phyloP scores from a whole-genome alignment of 768 basidiomycete genomes.

The Calocera cornea region DNA sequence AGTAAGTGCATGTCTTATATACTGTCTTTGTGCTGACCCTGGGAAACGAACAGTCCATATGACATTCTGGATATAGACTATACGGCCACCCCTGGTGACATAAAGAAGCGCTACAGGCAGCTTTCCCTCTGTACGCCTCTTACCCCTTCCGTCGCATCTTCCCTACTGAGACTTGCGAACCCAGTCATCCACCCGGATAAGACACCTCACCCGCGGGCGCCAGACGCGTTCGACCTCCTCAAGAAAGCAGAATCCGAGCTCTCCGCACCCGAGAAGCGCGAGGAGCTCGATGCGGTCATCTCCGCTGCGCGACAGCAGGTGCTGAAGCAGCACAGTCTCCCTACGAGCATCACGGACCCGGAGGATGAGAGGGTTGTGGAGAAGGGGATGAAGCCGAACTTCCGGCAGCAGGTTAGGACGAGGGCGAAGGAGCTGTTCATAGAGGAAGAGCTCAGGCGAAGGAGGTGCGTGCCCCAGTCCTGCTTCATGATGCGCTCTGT shows the following conservation, averaged over 20 bases:
- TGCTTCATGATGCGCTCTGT: not conserved
- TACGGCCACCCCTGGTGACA: slow-evolving; percentile 46
- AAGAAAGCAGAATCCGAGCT: slow-evolving; percentile 90
- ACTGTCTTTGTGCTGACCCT: not conserved
- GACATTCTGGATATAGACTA: slow-evolving; percentile 72
- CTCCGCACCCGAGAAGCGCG: slow-evolving; percentile 61
- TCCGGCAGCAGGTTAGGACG: slow-evolving; percentile 49
- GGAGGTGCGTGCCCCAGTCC: slow-evolving; percentile 71
- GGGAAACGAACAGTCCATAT: slow-evolving; percentile 52
- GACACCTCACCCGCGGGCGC: slow-evolving; percentile 70
- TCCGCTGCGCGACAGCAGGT: slow-evolving; percentile 56
- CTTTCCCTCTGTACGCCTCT: slow-evolving; percentile 60
- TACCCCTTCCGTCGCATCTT: slow-evolving; percentile 13
- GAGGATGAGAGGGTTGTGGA: slow-evolving; percentile 38
- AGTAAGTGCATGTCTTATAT: slow-evolving; percentile 40
- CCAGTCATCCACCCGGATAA: slow-evolving; percentile 98
- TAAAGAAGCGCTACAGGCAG: slow-evolving; percentile 81
- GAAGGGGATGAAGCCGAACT: slow-evolving; percentile 40
- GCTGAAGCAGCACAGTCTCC: slow-evolving; percentile 49
- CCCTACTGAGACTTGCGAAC: not conserved
- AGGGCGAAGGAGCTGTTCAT: slow-evolving; percentile 76
- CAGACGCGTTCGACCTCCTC: slow-evolving; percentile 84
- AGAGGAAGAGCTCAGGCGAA: slow-evolving; percentile 73
- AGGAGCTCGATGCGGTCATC: slow-evolving; percentile 68
- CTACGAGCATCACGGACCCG: slow-evolving; percentile 42